Conservation (phyloP, 2,329 filamentous ascomycete species). For the Diatrype stigma region DNA sequence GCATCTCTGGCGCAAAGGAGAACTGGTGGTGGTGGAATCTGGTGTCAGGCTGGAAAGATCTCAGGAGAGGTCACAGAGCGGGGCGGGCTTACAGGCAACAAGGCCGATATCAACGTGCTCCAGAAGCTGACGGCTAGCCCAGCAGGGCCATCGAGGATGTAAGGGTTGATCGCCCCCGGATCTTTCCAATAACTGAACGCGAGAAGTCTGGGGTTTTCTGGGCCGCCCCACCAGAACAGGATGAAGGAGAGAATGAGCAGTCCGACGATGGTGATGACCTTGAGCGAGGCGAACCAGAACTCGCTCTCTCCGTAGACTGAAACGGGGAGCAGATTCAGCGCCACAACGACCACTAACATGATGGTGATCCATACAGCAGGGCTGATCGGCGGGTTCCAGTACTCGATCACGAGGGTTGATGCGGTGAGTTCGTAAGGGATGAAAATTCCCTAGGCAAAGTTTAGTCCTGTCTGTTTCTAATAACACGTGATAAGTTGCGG, state of each 20-base stretch:
- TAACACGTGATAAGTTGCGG: too few relatives aligned
- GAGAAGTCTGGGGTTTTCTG: slow-evolving; percentile 35
- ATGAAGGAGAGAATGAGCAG: slow-evolving; percentile 44
- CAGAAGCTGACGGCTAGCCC: too few relatives aligned
- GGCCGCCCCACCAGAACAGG: slow-evolving; percentile 42
- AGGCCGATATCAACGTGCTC: too few relatives aligned
- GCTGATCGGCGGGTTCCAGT: slow-evolving; percentile 23
- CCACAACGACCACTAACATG: slow-evolving; percentile 33
- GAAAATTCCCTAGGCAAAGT: too few relatives aligned
- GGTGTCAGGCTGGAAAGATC: too few relatives aligned
- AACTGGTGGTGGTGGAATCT: too few relatives aligned
- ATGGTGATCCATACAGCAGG: slow-evolving; percentile 40
- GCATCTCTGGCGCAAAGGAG: slow-evolving; percentile 26
- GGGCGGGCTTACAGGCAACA: too few relatives aligned
- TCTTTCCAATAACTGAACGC: slow-evolving; percentile 37
- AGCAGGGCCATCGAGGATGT: slow-evolving; percentile 8
- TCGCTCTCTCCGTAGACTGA: slow-evolving; percentile 47
- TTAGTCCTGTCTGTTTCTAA: too few relatives aligned
- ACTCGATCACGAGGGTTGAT: slow-evolving; percentile 38
- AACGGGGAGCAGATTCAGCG: slow-evolving; percentile 38
- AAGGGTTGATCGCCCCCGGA: slow-evolving; percentile 24
- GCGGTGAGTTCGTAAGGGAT: slow-evolving; percentile 44
- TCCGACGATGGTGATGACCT: slow-evolving; percentile 45
- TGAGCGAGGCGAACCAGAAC: slow-evolving; percentile 45
- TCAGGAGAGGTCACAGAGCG: slow-evolving; percentile 6